Conservation (phyloP, 163 green algal species). For the Chlorella variabilis region DNA sequence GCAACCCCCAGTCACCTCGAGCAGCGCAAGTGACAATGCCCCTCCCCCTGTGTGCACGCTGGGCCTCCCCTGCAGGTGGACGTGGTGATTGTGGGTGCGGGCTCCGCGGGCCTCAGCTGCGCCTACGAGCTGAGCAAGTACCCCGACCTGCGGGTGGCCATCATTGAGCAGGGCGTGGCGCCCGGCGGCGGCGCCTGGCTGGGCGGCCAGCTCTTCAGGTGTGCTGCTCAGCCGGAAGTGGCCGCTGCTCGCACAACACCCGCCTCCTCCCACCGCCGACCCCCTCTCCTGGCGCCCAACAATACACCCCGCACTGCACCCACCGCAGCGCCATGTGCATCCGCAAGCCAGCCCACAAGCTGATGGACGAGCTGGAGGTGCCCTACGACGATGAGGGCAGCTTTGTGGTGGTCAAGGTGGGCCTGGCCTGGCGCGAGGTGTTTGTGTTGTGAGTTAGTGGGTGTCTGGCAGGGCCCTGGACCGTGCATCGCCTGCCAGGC, state of each 20-base stretch:
- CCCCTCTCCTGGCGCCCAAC: too few relatives aligned
- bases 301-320: too few relatives aligned
- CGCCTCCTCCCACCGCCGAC: too few relatives aligned
- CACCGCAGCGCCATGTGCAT: slow-evolving; percentile 50
- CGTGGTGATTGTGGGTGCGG: slow-evolving; percentile 89
- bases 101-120: slow-evolving; percentile 86
- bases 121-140: slow-evolving; percentile 96
- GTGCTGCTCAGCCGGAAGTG: too few relatives aligned
- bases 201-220: slow-evolving; percentile 94
- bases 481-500: neutral
- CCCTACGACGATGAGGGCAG: slow-evolving; percentile 90
- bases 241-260: too few relatives aligned
- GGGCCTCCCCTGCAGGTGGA: slow-evolving; percentile 57
- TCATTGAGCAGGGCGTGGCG: slow-evolving; percentile 88
- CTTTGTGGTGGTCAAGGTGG: slow-evolving; percentile 86
- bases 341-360: slow-evolving; percentile 88
- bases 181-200: slow-evolving; percentile 91
- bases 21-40: too few relatives aligned
- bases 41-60: too few relatives aligned
- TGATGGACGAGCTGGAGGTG: slow-evolving; percentile 80
- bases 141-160: slow-evolving; percentile 80
- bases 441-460: too few relatives aligned
- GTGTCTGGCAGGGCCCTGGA: neutral
- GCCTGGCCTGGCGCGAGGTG: too few relatives aligned
- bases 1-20: too few relatives aligned